Base-by-base conservation (phyloP, 106 monocot genomes). In the Platanthera guangdongensis region DNA sequence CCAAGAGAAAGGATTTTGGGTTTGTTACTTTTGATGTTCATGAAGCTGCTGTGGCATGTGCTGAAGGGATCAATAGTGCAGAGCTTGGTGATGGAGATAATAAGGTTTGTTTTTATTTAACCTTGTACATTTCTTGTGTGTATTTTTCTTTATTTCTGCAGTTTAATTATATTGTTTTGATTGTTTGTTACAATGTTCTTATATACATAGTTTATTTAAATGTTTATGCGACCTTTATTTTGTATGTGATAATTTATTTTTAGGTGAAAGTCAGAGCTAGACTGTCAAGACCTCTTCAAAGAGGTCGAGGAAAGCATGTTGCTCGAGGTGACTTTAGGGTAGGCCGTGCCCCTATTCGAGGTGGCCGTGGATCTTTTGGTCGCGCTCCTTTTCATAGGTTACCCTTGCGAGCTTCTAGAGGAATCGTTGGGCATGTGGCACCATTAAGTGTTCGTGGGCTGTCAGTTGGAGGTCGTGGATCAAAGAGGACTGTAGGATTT, bases 1-100 rank as follows among this genome's bases (percentile, higher is more conserved):
- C 99, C 0, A 99, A 92, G 74, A 94, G 99, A 79, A 88, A 83
- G 74, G 92, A 99, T 76, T 99, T 99, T 90, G 99, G 94, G 13
- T 94, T 94, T 92, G 87, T 99, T 68, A 92, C 90, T 72, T 99
- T 99, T 88, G 94, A 88, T 50, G 81, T 82, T 0, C 94, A 99
- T 85, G 92, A 92, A 54, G 82, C 82, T 88, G 99, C 99, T 73
- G 80, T 92, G 19, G 77, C 77, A 51, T 99, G 99, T 84, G 86
- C 92, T 71, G 94, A 94, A 83, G 84, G 88, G 52, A 86, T 99
- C 71, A 94, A 92, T 71, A 90, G 90, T 83, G 77, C 79, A 18
- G 99, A 94, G 71, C 68, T 99, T 46, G 92, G 94, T 81, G 90
- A 90, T 81, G 90, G 94, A 30, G 87, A 94, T 53, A 85, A 77